These are phyloP conservation scores for Xylaria nigripes DNA, from an alignment of 495 filamentous ascomycete species.

Conservation along the genomic window DNA sequence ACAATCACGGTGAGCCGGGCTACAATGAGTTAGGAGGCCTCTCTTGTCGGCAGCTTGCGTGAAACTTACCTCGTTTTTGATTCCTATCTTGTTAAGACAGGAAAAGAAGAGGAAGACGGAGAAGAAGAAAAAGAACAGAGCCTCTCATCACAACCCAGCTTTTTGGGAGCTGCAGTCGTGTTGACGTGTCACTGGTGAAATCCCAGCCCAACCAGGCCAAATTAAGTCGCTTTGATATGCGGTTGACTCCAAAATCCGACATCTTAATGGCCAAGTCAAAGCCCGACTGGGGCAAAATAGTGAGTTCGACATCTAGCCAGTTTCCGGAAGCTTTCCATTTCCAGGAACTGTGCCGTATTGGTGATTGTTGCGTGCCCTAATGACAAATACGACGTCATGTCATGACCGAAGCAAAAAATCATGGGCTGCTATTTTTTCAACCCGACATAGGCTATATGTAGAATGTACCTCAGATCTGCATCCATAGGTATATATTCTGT, in stretches of 20 bases:
- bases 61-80: conserved; percentile 8
- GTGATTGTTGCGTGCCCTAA: background rate
- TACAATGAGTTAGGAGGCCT: background rate
- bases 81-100: conserved; percentile 4
- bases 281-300: conserved; percentile 2
- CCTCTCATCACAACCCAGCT: conserved; percentile 2
- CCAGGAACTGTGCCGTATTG: background rate
- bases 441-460: too few species aligned
- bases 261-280: conserved; percentile 5
- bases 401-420: too few species aligned
- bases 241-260: background rate
- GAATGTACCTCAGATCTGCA: too few species aligned
- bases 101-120: background rate
- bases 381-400: conserved; percentile 11
- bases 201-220: background rate
- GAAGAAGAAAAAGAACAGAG: background rate
- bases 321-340: conserved; percentile 12
- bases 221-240: conserved; percentile 4
- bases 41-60: conserved; percentile 7
- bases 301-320: background rate
- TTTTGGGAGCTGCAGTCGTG: conserved; percentile 5
- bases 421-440: too few species aligned
- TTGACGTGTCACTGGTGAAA: conserved; percentile 14
- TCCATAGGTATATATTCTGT: too few species aligned
- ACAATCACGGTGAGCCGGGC: conserved; percentile 5